Evolutionary conservation across 345 rosid genomes (phyloP).

Genomic region (Linum trigynum): DNA sequence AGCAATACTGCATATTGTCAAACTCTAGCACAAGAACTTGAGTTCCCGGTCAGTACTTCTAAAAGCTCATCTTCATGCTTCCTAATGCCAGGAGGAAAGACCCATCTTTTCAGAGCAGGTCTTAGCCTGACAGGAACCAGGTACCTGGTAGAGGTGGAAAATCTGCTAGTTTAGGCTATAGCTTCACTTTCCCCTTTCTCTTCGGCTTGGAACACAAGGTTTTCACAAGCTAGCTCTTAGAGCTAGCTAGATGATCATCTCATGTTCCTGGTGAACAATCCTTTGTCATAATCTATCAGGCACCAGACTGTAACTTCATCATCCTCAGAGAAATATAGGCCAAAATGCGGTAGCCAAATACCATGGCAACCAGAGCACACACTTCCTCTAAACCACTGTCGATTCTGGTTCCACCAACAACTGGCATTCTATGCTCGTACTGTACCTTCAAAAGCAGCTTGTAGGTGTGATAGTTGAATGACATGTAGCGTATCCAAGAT

Average conservation of each 20-base stretch:
- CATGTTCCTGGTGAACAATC: background rate
- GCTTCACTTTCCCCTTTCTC: background rate
- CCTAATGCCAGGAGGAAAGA: too few relatives aligned
- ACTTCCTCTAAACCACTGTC: slow-evolving; percentile 65
- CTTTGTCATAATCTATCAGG: slow-evolving; percentile 5
- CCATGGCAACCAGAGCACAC: slow-evolving; percentile 66
- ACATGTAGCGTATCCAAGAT: slow-evolving; percentile 84
- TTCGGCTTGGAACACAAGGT: background rate
- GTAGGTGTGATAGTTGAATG: slow-evolving; percentile 95
- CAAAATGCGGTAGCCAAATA: slow-evolving; percentile 77
- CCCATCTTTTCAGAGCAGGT: background rate
- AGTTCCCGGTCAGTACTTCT: too few relatives aligned
- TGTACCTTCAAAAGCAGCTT: slow-evolving; percentile 91
- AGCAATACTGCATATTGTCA: too few relatives aligned
- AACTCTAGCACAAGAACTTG: too few relatives aligned
- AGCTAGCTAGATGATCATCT: background rate
- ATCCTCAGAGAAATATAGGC: slow-evolving; percentile 78
- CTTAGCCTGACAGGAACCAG: background rate
- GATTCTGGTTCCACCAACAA: slow-evolving; percentile 42
- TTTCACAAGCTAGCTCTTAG: background rate
- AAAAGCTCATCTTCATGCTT: too few relatives aligned
- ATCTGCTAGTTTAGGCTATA: background rate
- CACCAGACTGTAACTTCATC: slow-evolving; percentile 42
- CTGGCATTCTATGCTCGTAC: slow-evolving; percentile 36
- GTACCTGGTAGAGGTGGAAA: background rate